Evolutionary conservation across 2,329 filamentous ascomycete species (phyloP).

Genomic region (Orbilia brochopaga): DNA sequence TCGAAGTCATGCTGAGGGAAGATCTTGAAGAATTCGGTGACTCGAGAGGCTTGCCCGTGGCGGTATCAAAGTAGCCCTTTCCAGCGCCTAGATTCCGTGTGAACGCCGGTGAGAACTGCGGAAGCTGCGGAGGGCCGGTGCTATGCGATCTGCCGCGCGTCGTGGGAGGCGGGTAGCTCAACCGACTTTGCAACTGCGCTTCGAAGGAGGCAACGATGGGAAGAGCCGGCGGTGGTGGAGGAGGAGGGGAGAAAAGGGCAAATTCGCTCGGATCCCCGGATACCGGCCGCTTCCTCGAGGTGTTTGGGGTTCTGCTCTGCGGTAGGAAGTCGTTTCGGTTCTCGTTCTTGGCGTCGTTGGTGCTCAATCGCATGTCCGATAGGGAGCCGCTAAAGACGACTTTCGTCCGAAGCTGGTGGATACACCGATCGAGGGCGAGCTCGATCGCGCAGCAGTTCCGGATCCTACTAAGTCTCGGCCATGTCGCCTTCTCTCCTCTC

Average conservation of each 20-base stretch:
- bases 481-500: slow-evolving; percentile 83
- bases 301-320: slow-evolving; percentile 28
- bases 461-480: slow-evolving; percentile 86
- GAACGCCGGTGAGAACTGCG: slow-evolving; percentile 40
- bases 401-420: slow-evolving; percentile 70
- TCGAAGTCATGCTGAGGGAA: slow-evolving; percentile 18
- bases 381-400: slow-evolving; percentile 73
- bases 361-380: slow-evolving; percentile 63
- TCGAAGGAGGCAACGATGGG: slow-evolving; percentile 12
- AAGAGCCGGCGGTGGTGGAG: slow-evolving; percentile 5
- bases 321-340: slow-evolving; percentile 20
- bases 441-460: slow-evolving; percentile 88
- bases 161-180: slow-evolving; percentile 30
- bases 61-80: slow-evolving; percentile 36
- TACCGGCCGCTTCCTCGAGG: slow-evolving; percentile 34
- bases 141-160: slow-evolving; percentile 40
- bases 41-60: slow-evolving; percentile 10
- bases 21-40: slow-evolving; percentile 28
- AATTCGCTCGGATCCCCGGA: slow-evolving; percentile 37
- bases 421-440: slow-evolving; percentile 77
- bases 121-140: slow-evolving; percentile 40
- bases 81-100: slow-evolving; percentile 27
- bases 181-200: slow-evolving; percentile 10
- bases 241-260: slow-evolving; percentile 24
- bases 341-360: slow-evolving; percentile 8